phyloP scores from a whole-genome alignment of 1,284 basidiomycete species.

The Cutaneotrichosporon sp. region DNA sequence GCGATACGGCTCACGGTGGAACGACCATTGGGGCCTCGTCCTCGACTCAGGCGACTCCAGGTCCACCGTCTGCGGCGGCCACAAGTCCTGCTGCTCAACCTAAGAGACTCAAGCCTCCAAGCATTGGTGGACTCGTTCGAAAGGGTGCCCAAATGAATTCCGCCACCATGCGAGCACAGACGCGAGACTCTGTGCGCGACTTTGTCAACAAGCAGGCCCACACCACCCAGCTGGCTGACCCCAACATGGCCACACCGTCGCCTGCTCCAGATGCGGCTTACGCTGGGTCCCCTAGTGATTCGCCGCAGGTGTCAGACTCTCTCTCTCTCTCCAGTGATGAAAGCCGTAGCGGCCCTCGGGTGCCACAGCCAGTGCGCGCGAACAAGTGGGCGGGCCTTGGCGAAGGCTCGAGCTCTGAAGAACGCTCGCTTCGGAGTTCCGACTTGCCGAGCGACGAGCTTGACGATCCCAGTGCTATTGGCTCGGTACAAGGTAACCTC shows the following conservation, averaged over 20 bases:
- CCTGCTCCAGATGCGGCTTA: conserved; percentile 10
- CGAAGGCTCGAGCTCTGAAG: neutral
- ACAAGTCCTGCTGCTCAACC: too few species aligned
- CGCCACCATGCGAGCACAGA: conserved; percentile 6
- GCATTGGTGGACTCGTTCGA: neutral
- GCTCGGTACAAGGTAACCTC: neutral
- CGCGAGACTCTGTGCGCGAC: conserved; percentile 28
- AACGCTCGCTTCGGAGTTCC: neutral
- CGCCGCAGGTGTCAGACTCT: too few species aligned
- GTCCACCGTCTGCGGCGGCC: too few species aligned
- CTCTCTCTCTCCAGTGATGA: too few species aligned
- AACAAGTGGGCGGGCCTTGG: too few species aligned
- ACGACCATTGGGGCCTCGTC: neutral
- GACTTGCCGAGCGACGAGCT: neutral
- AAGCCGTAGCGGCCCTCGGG: too few species aligned
- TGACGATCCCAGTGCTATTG: neutral
- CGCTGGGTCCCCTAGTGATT: too few species aligned
- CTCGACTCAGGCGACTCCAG: too few species aligned
- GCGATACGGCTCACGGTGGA: conserved; percentile 12
- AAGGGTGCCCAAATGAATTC: neutral
- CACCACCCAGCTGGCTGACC: conserved; percentile 33
- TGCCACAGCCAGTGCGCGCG: too few species aligned
- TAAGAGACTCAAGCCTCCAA: neutral
- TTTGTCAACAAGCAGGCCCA: conserved; percentile 39
- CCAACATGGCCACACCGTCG: conserved; percentile 37